Conservation (phyloP, 768 basidiomycete genomes). For the Collybia nuda region DNA sequence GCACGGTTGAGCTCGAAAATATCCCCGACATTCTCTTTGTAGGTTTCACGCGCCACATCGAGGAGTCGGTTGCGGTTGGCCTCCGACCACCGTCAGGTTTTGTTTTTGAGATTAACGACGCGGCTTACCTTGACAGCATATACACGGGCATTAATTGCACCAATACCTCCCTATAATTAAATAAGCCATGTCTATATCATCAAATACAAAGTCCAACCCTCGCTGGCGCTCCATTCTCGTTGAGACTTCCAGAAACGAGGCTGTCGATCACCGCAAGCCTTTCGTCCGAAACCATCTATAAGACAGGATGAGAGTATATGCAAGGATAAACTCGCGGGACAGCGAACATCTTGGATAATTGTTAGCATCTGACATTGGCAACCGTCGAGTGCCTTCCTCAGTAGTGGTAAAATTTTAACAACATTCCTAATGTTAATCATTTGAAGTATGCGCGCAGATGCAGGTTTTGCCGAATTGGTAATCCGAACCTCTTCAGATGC, state of each 20-base stretch:
- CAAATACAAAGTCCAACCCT: slow-evolving; percentile 44
- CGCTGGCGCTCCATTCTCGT: slow-evolving; percentile 61
- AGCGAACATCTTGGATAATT: slow-evolving; percentile 58
- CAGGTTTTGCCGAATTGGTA: slow-evolving; percentile 56
- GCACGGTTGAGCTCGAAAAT: slow-evolving; percentile 67
- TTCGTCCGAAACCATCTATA: slow-evolving; percentile 74
- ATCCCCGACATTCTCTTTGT: slow-evolving; percentile 89
- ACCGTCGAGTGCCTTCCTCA: slow-evolving; percentile 62
- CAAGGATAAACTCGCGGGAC: neutral
- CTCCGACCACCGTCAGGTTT: slow-evolving; percentile 23
- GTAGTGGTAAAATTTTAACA: slow-evolving; percentile 62
- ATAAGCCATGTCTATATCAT: neutral
- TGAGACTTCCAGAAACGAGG: slow-evolving; percentile 62
- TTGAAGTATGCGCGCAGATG: slow-evolving; percentile 68
- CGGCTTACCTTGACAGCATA: slow-evolving; percentile 71
- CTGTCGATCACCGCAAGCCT: slow-evolving; percentile 63
- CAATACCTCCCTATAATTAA: slow-evolving; percentile 61
- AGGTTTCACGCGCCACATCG: slow-evolving; percentile 94
- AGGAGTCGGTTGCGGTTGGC: slow-evolving; percentile 82
- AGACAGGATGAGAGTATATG: neutral
- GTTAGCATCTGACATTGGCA: slow-evolving; percentile 58
- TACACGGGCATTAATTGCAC: slow-evolving; percentile 75
- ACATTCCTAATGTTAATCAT: slow-evolving; percentile 79
- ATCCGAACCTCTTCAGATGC: slow-evolving; percentile 60
- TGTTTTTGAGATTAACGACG: neutral